Evolutionary conservation across 805 yeast species (phyloP).

Genomic region (Wickerhamomyces chambardii): DNA sequence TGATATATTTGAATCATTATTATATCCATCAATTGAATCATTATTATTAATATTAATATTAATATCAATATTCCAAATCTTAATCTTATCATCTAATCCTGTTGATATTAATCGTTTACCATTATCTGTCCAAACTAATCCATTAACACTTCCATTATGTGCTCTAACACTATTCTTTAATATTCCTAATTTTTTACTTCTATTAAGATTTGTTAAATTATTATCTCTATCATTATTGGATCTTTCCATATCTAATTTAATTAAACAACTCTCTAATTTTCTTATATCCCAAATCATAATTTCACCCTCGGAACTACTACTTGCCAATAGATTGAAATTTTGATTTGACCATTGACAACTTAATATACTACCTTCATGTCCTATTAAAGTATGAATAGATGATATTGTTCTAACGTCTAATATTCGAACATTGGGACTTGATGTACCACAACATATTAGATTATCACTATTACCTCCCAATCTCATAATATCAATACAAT

Average conservation of each 20-base stretch:
- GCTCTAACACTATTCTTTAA: constrained; percentile 34
- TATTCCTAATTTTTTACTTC: constrained; percentile 13
- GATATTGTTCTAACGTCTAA: constrained; percentile 69
- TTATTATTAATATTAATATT: constrained; percentile 10
- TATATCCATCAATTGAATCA: constrained; percentile 22
- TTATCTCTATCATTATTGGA: constrained; percentile 10
- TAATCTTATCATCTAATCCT: constrained; percentile 74
- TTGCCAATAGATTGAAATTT: constrained; percentile 50
- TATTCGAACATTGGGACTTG: constrained; percentile 59
- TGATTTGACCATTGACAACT: constrained; percentile 72
- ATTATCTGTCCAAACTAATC: constrained; percentile 60
- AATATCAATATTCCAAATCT: constrained; percentile 66
- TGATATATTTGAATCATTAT: constrained; percentile 52
- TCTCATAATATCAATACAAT: constrained; percentile 54
- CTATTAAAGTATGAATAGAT: constrained; percentile 61
- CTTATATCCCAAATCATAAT: constrained; percentile 84
- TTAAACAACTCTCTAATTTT: constrained; percentile 52
- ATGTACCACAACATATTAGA: constrained; percentile 61
- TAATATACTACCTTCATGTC: constrained; percentile 43
- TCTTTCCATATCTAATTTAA: constrained; percentile 53
- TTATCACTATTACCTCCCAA: constrained; percentile 24
- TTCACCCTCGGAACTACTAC: constrained; percentile 79
- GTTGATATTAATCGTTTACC: constrained; percentile 58
- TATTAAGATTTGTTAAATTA: constrained; percentile 9
- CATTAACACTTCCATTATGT: constrained; percentile 74